Evolutionary conservation across 192 early-diverging fungal genomes (phyloP), one percentile per base, ranked within the genome.

Genomic region (Gryganskiella cystojenkinii): DNA sequence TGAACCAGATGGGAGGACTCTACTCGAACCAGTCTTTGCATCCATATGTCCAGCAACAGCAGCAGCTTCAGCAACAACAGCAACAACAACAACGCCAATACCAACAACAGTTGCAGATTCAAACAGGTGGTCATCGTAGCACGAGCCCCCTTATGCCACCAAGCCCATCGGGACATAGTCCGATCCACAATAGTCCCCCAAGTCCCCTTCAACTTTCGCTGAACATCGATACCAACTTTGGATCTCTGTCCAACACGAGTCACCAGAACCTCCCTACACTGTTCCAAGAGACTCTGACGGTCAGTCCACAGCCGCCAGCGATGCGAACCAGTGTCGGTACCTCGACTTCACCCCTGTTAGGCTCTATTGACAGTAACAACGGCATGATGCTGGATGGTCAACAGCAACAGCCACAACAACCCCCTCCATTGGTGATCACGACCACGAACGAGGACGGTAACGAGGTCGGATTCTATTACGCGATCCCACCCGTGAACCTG

Each of bases 361-460:
- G 71, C 22, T 65, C 44, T 3, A 56, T 64, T 0, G 37, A 50
- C 14, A 42, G 42, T 15, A 8, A 34, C 35, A 34, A 8, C 7
- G 20, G 8, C 30, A 19, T 40, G 20, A 33, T 44, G 57, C 50
- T 31, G 22, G 19, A 50, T 15, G 55, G 33, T 2, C 55, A 40
- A 56, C 33, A 33, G 11, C 47, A 50, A 50, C 47, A 50, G 14
- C 47, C 14, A n/a, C 47, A 50, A n/a, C 47, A 50, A 50, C 58
- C 74, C 0, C 73, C 74, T 22, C 74, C 74, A 50, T 49, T 78
- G 17, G 74, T 78, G 13, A 78, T 78, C 50, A 78, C 66, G 3
- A 78, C 66, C 22, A 78, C 74, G 20, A 69, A 78, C 17, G 74
- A 78, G n/a, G 74, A 78, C 5, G 74, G 74, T 31, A 68, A 78